Evolutionary conservation across 768 basidiomycete genomes (phyloP).

Genomic region (Floccularia luteovirens): DNA sequence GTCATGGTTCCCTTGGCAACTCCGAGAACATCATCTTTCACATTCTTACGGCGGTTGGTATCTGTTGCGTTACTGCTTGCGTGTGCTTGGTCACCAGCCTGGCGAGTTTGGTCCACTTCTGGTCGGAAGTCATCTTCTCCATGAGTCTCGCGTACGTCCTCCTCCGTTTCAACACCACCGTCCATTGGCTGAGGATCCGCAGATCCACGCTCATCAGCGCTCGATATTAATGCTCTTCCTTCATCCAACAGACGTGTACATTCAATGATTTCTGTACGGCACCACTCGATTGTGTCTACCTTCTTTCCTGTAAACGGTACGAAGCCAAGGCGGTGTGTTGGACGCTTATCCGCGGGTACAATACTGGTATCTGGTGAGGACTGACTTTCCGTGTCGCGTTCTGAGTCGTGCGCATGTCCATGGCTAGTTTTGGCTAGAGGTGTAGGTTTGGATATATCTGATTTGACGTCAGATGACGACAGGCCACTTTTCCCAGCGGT

Average conservation of each 20-base stretch:
- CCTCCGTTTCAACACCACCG: not conserved
- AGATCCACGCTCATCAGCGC: constrained; percentile 16
- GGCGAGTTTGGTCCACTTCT: not conserved
- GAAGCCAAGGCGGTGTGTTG: constrained; percentile 67
- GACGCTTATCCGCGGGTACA: constrained; percentile 69
- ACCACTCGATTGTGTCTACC: constrained; percentile 93
- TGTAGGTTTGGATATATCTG: constrained; percentile 2
- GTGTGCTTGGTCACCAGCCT: not conserved
- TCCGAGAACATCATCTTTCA: constrained; percentile 9
- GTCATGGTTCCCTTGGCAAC: constrained; percentile 16
- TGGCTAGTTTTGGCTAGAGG: not conserved
- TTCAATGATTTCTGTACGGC: constrained; percentile 59
- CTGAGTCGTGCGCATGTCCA: constrained; percentile 7
- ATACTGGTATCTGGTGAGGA: constrained; percentile 8
- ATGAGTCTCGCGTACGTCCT: not conserved
- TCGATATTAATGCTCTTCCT: constrained; percentile 29
- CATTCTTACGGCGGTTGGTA: not conserved
- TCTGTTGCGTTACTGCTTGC: not conserved
- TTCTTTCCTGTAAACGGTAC: constrained; percentile 68
- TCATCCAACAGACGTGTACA: constrained; percentile 47
- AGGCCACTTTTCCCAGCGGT: constrained; percentile 28
- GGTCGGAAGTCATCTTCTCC: not conserved
- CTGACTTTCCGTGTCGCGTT: not conserved
- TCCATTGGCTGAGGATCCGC: not conserved
- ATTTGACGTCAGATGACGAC: constrained; percentile 8